phyloP scores from a whole-genome alignment of 148 eudicot species.

The Vaccinium myrtillus region DNA sequence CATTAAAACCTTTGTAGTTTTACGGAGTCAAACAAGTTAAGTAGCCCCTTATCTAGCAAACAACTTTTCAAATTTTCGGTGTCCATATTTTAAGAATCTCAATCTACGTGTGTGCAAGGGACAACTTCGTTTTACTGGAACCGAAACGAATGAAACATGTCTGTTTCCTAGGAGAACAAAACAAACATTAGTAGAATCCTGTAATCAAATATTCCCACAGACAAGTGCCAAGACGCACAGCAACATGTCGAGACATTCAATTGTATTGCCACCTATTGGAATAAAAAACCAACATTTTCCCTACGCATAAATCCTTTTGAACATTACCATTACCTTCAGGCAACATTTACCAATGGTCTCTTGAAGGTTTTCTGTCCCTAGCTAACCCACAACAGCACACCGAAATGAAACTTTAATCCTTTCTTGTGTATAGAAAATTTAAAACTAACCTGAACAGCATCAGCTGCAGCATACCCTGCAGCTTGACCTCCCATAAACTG shows the following conservation, averaged over 20 bases:
- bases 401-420: background rate
- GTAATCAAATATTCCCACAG: background rate
- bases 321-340: background rate
- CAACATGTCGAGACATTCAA: background rate
- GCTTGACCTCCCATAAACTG: conserved; percentile 92
- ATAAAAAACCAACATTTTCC: background rate
- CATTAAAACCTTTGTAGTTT: background rate
- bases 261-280: background rate
- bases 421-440: background rate
- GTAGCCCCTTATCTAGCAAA: background rate
- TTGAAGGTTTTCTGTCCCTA: background rate
- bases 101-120: background rate
- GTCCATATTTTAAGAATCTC: background rate
- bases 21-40: background rate
- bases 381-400: background rate
- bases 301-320: background rate
- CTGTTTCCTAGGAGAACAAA: background rate
- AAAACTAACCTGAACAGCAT: conserved; percentile 68
- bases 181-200: background rate
- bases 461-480: conserved; percentile 88
- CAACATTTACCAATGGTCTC: background rate
- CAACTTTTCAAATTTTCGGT: background rate
- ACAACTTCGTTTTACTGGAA: background rate
- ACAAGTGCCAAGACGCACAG: background rate
- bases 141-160: background rate